A percentile compares a stretch with the other conserved stretches of the same genome.
phyloP scores from a whole-genome alignment of 176 grass and related monocot genomes.

The Phoenix roebelenii region DNA sequence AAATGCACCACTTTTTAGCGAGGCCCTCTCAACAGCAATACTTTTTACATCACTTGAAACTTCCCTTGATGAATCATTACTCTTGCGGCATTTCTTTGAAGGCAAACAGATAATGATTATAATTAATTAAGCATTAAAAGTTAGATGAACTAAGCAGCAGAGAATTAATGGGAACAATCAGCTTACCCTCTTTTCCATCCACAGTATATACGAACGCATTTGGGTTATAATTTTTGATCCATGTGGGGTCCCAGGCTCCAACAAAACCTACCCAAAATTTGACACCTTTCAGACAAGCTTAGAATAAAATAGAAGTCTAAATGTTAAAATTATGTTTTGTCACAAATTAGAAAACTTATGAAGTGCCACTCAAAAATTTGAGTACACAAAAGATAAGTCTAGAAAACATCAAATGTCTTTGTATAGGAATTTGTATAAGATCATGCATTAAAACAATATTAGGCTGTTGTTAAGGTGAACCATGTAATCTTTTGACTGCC shows the following conservation, averaged over 20 bases:
- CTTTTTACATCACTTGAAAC: conserved; percentile 39
- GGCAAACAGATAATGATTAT: conserved; percentile 6
- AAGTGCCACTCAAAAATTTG: too few relatives aligned
- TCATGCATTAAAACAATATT: too few relatives aligned
- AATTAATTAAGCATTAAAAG: conserved; percentile 19
- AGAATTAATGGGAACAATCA: conserved; percentile 5
- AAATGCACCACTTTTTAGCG: conserved; percentile 61
- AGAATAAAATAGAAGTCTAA: too few relatives aligned
- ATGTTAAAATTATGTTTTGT: too few relatives aligned
- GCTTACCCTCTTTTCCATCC: conserved; percentile 96
- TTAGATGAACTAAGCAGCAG: not conserved
- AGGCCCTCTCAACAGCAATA: conserved; percentile 31
- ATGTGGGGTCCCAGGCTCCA: conserved; percentile 97
- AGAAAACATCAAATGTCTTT: too few relatives aligned
- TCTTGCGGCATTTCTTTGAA: conserved; percentile 46
- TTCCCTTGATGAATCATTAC: conserved; percentile 22
- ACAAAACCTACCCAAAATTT: conserved; percentile 53
- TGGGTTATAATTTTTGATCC: conserved; percentile 92
- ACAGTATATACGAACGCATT: conserved; percentile 96
- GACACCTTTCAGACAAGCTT: conserved; percentile 16
- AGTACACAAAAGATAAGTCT: too few relatives aligned
- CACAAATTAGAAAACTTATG: too few relatives aligned
- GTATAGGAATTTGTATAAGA: too few relatives aligned
- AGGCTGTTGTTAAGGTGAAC: too few relatives aligned
- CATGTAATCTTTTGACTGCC: too few relatives aligned